Conservation (phyloP, 1,284 basidiomycete species). For the Omphalotus olearius region DNA sequence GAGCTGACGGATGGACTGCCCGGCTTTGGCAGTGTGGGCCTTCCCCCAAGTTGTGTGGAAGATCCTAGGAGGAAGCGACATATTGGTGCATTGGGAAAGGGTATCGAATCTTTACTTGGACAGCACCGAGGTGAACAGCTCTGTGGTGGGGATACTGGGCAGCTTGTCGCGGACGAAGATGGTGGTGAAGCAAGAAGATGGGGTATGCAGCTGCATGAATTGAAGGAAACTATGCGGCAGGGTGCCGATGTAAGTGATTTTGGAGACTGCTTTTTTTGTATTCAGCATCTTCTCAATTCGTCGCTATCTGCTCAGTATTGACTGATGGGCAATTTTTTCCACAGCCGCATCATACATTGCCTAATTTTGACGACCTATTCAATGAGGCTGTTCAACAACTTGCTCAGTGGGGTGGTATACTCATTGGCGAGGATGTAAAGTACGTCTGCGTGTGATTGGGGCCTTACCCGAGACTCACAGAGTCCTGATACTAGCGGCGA, state of each 20-base stretch:
- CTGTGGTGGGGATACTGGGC: conserved; percentile 53
- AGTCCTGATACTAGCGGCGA: conserved; percentile 44
- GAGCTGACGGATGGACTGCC: conserved; percentile 68
- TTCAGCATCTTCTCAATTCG: not conserved
- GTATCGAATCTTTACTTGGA: conserved; percentile 67
- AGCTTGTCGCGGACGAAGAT: conserved; percentile 35
- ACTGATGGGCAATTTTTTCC: not conserved
- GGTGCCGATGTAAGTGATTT: conserved; percentile 3
- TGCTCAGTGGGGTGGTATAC: conserved; percentile 75
- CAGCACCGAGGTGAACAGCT: conserved; percentile 66
- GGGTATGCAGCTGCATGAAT: conserved; percentile 58
- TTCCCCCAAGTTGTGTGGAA: conserved; percentile 78
- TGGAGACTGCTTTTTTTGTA: conserved; percentile 13
- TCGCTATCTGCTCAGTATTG: too few species aligned
- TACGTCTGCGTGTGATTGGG: conserved; percentile 38
- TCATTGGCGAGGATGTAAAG: conserved; percentile 67
- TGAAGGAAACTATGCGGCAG: conserved; percentile 51
- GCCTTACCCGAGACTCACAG: conserved; percentile 4
- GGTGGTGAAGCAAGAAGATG: conserved; percentile 72
- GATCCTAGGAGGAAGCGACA: conserved; percentile 79
- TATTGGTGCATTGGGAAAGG: conserved; percentile 75
- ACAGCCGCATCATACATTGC: conserved; percentile 11
- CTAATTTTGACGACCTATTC: conserved; percentile 67
- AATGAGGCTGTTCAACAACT: conserved; percentile 82
- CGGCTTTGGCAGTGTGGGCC: conserved; percentile 70